Base-by-base conservation (phyloP, 140 eudicot genomes). In the Oenanthe javanica region DNA sequence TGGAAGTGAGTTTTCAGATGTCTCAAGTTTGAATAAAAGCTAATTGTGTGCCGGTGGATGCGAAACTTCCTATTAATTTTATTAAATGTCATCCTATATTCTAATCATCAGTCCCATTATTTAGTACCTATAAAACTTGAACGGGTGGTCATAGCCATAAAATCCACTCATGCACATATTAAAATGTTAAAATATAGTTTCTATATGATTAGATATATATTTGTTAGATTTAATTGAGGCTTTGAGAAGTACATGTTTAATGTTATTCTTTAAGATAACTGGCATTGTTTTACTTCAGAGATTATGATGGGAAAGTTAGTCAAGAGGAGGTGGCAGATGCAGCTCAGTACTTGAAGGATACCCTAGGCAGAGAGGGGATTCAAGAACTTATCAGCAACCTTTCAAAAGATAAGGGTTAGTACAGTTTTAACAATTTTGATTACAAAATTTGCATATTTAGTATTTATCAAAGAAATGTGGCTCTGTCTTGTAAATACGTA, bases 241-340 rank as follows among this genome's bases (percentile, higher is more conserved):
- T 36, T 38, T 2, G 9, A 40, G 8, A 23, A 27, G 11, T 31
- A 70, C 9, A 25, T 71, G 16, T 67, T 48, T 9, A 6, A 3
- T 73, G 31, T 75, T 4, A 27, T 48, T 8, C 19, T 25, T 48
- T 75, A 48, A 51, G 61, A 59, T 78, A 5, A 16, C n/a, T 61
- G 80, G 69, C 31, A 55, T 49, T 76, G 31, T 63, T 75, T 82
- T 40, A 73, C 13, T 72, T 80, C 89, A 94, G 98, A 80, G 97
- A 94, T 88, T 84, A 87, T 85, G 98, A 94, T 81, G 98, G 98
- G 69, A 92, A 94, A 85, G 98, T 92, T 77, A 92, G 93, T 71
- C 89, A 96, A 3, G 98, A 94, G 79, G 98, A 94, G 89, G 94
- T 94, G 84, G 98, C 97, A 43, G 89, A 96, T 81, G 98, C 98